Base-by-base conservation (phyloP, 768 basidiomycete species). In the Leccinum sublutescens region DNA sequence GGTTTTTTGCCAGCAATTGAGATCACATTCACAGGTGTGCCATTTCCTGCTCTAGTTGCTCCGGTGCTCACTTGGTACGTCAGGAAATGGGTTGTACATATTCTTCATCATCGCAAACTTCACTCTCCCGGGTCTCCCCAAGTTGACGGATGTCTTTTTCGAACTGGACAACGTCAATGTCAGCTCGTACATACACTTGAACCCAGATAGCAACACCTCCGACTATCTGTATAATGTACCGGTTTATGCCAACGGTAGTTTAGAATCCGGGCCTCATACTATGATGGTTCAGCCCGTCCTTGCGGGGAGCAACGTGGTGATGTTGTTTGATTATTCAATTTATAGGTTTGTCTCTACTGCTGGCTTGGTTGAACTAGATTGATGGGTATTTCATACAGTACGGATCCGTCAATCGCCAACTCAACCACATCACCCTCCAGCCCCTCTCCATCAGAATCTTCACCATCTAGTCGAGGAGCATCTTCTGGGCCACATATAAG, bases 301-400 rank as follows among this genome's bases (percentile, higher is more conserved):
- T 31, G 2, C 45, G 19, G 17, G 45, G 29, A 11, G 38, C 31
- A 12, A 27, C 0, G 47, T 64, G 25, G 54, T 62, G 38, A 62
- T 66, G 2, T n/a, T 64, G 8, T 66, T 66, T 9, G 65, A 66
- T 23, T 67, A 67, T 49, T 23, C 64, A 3, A 50, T 67, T 45
- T 67, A 67, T 27, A 64, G 58, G 63, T 65, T 27, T 2, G 64
- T 57, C 19, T 25, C 19, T 12, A 17, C 9, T 58, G 15, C 19
- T 6, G 14, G 27, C 11, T 15, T 27, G 12, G 4, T 5, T 15
- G 5, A 12, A 14, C 8, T 4, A 3, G 54, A 29, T 62, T 64
- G 15, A 64, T 25, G 17, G 4, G 2, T 29, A 4, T 43, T 53
- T 15, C 21, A 7, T 48, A 14, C 51, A 66, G 65, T 17, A 58